Evolutionary conservation across 2,329 filamentous ascomycete species (phyloP).

Genomic region (Blastomyces percursus): DNA sequence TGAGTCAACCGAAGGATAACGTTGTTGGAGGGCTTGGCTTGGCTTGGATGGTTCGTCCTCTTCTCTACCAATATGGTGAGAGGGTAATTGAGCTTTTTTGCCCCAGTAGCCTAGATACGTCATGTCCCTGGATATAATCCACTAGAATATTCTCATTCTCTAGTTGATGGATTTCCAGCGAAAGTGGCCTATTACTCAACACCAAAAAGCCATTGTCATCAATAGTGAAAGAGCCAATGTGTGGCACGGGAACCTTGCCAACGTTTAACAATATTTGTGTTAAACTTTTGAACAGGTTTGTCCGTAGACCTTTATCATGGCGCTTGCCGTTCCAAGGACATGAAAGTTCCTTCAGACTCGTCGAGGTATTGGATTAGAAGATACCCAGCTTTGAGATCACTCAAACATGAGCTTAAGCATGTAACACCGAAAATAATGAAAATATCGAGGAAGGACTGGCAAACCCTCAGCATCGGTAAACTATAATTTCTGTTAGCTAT

Average conservation of each 20-base stretch:
- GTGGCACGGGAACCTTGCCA: conserved; percentile 18
- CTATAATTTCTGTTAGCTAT: too few species aligned
- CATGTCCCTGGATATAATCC: conserved; percentile 17
- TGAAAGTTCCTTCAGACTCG: conserved; percentile 13
- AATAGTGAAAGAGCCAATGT: conserved; percentile 28
- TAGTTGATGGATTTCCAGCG: conserved; percentile 16
- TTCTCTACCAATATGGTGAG: too few species aligned
- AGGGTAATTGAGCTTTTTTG: too few species aligned
- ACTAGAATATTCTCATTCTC: conserved; percentile 20
- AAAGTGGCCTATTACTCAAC: conserved; percentile 19
- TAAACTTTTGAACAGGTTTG: conserved; percentile 16
- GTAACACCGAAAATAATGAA: too few species aligned
- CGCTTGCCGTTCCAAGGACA: conserved; percentile 12
- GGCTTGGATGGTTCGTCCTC: too few species aligned
- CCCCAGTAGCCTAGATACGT: too few species aligned
- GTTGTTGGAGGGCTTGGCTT: too few species aligned
- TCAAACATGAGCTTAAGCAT: too few species aligned
- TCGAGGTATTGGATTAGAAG: background rate
- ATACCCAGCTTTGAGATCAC: too few species aligned
- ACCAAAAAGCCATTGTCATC: conserved; percentile 17
- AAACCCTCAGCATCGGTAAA: too few species aligned
- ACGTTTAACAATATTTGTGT: conserved; percentile 15
- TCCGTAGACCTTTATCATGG: conserved; percentile 12
- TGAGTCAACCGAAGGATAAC: conserved; percentile 18
- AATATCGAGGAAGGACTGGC: too few species aligned